Evolutionary conservation across 1,139 yeast genomes (phyloP).

Genomic region (Nematodospora anomalae): DNA sequence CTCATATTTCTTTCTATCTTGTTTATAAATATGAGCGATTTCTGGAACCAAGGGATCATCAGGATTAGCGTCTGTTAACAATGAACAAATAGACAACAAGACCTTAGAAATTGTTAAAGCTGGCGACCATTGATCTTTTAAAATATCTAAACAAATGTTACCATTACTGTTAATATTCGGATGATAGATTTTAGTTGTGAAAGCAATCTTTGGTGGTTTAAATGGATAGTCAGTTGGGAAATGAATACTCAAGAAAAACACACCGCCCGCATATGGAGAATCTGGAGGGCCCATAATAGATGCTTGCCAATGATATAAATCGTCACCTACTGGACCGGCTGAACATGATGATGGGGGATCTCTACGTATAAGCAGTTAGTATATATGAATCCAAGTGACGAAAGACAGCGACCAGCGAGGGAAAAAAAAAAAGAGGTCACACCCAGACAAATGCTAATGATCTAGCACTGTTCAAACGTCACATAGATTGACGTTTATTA

Average conservation of each 20-base stretch:
- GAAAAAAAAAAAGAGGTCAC: neutral
- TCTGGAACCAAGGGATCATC: constrained; percentile 99
- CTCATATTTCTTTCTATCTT: constrained; percentile 91
- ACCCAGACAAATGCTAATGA: neutral
- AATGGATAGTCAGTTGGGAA: constrained; percentile 96
- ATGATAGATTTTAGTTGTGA: constrained; percentile 87
- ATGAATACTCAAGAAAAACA: constrained; percentile 84
- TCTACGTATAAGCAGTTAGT: constrained; percentile 48
- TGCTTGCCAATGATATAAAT: constrained; percentile 95
- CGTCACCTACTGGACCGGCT: constrained; percentile 98
- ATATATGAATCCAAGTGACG: constrained; percentile 6
- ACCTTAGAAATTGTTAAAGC: constrained; percentile 89
- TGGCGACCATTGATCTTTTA: constrained; percentile 91
- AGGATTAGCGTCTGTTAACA: constrained; percentile 96
- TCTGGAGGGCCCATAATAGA: constrained; percentile 96
- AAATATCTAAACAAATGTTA: constrained; percentile 80
- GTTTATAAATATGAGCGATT: constrained; percentile 94
- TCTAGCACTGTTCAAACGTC: too few species aligned
- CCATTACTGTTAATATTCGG: constrained; percentile 91
- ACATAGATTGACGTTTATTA: too few species aligned
- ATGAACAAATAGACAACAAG: constrained; percentile 81
- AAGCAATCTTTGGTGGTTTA: constrained; percentile 91
- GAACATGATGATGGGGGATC: constrained; percentile 99
- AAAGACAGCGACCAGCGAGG: neutral
- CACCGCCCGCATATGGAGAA: constrained; percentile 93